Conservation (phyloP, 2,329 filamentous ascomycete genomes). For the Dactylellina leptospora region DNA sequence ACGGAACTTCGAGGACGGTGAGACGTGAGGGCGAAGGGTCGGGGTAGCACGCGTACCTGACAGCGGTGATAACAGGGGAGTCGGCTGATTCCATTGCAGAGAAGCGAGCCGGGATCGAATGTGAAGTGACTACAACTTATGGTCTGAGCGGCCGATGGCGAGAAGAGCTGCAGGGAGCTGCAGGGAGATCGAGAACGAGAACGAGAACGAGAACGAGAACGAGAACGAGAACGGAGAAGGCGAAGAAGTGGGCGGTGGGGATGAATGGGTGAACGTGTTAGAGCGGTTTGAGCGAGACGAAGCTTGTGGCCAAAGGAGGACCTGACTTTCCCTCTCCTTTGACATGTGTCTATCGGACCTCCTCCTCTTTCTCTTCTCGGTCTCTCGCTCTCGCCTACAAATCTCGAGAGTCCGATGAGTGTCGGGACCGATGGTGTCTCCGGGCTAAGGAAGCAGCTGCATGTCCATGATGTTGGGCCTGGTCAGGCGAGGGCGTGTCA, state of each 20-base stretch:
- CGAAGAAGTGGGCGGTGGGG: not conserved
- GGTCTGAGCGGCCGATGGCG: not conserved
- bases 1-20: constrained; percentile 2
- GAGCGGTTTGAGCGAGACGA: not conserved
- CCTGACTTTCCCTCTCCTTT: too few relatives aligned
- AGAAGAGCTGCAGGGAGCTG: not conserved
- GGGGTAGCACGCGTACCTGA: constrained; percentile 25
- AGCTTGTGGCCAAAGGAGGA: not conserved
- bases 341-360: too few relatives aligned
- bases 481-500: too few relatives aligned
- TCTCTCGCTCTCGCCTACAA: too few relatives aligned
- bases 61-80: constrained; percentile 31
- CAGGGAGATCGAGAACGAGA: not conserved
- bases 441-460: too few relatives aligned
- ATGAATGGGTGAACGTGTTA: not conserved
- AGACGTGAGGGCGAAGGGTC: constrained; percentile 21
- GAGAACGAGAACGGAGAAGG: not conserved
- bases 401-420: too few relatives aligned
- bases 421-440: too few relatives aligned
- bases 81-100: constrained; percentile 26
- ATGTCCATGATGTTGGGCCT: too few relatives aligned
- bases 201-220: not conserved
- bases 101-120: too few relatives aligned
- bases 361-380: too few relatives aligned
- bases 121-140: too few relatives aligned